Base-by-base conservation (phyloP, 1,139 yeast species). In the Hansenula sp. region DNA sequence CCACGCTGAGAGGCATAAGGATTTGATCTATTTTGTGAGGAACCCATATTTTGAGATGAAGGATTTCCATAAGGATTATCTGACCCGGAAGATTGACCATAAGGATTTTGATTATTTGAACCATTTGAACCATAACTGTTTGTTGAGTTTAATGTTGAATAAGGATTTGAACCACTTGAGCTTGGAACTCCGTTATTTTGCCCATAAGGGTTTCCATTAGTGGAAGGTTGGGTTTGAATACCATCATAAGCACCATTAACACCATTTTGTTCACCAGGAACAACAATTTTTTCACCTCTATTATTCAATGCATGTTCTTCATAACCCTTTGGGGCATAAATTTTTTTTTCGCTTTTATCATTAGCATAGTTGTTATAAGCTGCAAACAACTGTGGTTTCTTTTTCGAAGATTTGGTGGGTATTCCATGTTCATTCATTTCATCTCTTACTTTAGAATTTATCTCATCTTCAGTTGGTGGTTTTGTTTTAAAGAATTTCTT, bases 321-420 rank as follows among this genome's bases (percentile, higher is more conserved):
- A 48, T 66, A 67, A 47, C 80, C 52, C 70, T 80, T 41, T 63
- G 78, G 63, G 57, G 70, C 57, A 69, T 79, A 49, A 16, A 61
- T 57, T 34, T 57, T 77, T 66, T 60, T 70, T 58, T 51, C 62
- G 51, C 45, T 57, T 40, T 44, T 49, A 33, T 53, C 58, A 29
- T 47, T 51, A 16, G 58, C 58, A 38, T 44, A 54, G 7, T 50
- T 48, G 1, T 73, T 73, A 59, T 83, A 84, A 3, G 89, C 90
- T 10, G 83, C 78, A 60, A 84, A 84, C 55, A 79, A 79, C 53
- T 73, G 79, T 51, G 70, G 72, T 53, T 76, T 70, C 40, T 57
- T 64, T 49, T 60, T 61, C 17, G 59, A 51, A 3, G 38, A 36
- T 28, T 36, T 36, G 6, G 28, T 28, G 25, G 38, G 38, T 28